Base-by-base conservation (phyloP, 2,329 filamentous ascomycete genomes). In the Malbranchea zuffiana region DNA sequence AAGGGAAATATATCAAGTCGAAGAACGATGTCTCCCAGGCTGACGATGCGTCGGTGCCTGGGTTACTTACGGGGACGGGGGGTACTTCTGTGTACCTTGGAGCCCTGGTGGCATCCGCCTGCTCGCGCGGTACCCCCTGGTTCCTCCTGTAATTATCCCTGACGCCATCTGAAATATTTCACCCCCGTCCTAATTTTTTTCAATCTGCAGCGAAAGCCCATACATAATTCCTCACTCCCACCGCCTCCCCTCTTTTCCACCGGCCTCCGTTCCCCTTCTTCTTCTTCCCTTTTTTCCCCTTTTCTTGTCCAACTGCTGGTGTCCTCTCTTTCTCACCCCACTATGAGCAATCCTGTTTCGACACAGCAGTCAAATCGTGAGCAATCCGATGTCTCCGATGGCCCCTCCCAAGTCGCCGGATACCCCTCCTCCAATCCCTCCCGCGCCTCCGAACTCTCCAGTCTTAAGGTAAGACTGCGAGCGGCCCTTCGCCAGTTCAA, bases 401-500 rank as follows among this genome's bases (percentile, higher is more conserved):
- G 57, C 56, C 51, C 54, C 54, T 48, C 56, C 53, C 50, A 62
- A 57, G 50, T 57, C 53, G 40, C 56, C 61, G 51, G 57, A 57
- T 53, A 60, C 50, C 41, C 60, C 58, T 35, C 61, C 70, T 32
- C 62, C 62, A 41, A 57, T 65, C 27, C 63, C 62, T 43, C 63
- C 64, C 47, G 57, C 59, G 39, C 60, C 63, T 43, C 61, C 61
- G 68, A 76, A 74, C 68, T 72, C 65, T 51, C 68, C 66, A 58
- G 62, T 73, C 74, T 78, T 72, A 73, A 74, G 62, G 65, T 72
- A 66, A 80, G 60, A 64, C 72, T 87, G 70, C 71, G 78, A 56
- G 63, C 66, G 49, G 75, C 80, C 42, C 75, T 96, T 50, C 82
- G 83, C 62, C 79, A 86, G 61, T 93, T 85, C 67, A 76, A 78